Evolutionary conservation across 108 stramenopile genomes (phyloP), one percentile per base, ranked within the genome.

Genomic region (Licmophora abbreviata): DNA sequence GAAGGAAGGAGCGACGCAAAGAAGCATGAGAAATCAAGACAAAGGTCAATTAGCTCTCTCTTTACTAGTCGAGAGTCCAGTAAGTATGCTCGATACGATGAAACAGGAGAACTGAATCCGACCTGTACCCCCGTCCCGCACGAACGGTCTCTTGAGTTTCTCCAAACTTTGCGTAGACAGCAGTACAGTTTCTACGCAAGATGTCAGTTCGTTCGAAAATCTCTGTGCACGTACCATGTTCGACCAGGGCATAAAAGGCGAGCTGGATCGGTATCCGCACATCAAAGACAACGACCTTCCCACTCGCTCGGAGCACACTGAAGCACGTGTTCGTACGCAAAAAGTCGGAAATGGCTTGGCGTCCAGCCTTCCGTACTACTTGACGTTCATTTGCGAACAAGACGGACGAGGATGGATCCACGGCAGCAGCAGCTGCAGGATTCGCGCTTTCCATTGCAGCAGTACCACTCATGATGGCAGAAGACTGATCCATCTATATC

Each of bases 181-280:
- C 38, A 40, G 38, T 40, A 40, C 5, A 40, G 2, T 40, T 40
- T 40, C 38, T 40, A 40, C 38, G 20, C 38, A 5, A 40, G 38
- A 40, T 40, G 38, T 40, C 38, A 40, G 20, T 15, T 40, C 15
- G 10, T 18, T 40, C 15, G 18, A 9, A 35, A 35, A 12, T 35
- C 9, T 11, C 34, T 35, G 12, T 9, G 34, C 34, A 55, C 88
- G 64, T 61, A 85, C 88, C 96, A 71, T 97, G 94, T 58, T 97
- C 97, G 23, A 98, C 95, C 43, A 98, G 63, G 26, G 97, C 97
- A 73, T 96, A 98, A 80, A 96, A 98, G 32, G 97, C 95, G 44
- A 98, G 67, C 58, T 96, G 97, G 38, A 98, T 90, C 10, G 97
- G 95, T 63, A 98, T 95, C 48, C 87, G 81, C 23, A 89, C 83